Percentiles rank a stretch among this genome's conserved stretches.
Conservation (phyloP, 371 early-diverging fungal species). For the Lichtheimia corymbifera region DNA sequence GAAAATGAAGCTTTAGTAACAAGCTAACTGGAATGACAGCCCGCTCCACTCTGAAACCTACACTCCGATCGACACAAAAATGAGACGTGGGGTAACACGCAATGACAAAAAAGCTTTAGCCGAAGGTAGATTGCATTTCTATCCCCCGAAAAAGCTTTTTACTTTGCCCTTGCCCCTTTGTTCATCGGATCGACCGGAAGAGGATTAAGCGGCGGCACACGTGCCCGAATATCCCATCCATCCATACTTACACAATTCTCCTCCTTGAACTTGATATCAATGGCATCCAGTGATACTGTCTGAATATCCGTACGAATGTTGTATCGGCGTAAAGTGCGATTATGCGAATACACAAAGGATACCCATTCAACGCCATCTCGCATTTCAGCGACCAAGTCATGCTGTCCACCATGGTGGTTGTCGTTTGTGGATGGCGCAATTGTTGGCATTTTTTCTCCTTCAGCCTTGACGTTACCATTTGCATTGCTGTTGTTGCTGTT, state of each 20-base stretch:
- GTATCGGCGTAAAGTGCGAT: slow-evolving; percentile 66
- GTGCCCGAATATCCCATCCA: slow-evolving; percentile 15
- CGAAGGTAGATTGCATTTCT: slow-evolving; percentile 1
- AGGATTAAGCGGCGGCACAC: slow-evolving; percentile 3
- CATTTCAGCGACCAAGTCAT: slow-evolving; percentile 47
- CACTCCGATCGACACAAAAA: slow-evolving; percentile 3
- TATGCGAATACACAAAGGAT: slow-evolving; percentile 68
- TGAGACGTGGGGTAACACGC: slow-evolving; percentile 49
- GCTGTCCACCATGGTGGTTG: background rate
- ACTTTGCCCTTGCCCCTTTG: background rate
- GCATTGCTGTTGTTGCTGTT: slow-evolving; percentile 2
- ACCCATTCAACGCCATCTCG: slow-evolving; percentile 74
- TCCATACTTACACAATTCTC: slow-evolving; percentile 73
- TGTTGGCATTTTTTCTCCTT: background rate
- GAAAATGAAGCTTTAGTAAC: background rate
- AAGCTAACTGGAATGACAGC: too few species aligned
- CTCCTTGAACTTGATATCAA: slow-evolving; percentile 74
- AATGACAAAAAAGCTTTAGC: slow-evolving; percentile 49
- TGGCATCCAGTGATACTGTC: slow-evolving; percentile 55
- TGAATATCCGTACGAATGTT: slow-evolving; percentile 83
- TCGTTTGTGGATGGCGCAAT: slow-evolving; percentile 2
- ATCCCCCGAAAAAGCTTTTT: background rate
- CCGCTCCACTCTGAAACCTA: slow-evolving; percentile 1
- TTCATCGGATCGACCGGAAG: slow-evolving; percentile 14
- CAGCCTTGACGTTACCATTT: background rate